Evolutionary conservation across 176 grass and related monocot species (phyloP).

Genomic region (Dendrocalamus sinicus): DNA sequence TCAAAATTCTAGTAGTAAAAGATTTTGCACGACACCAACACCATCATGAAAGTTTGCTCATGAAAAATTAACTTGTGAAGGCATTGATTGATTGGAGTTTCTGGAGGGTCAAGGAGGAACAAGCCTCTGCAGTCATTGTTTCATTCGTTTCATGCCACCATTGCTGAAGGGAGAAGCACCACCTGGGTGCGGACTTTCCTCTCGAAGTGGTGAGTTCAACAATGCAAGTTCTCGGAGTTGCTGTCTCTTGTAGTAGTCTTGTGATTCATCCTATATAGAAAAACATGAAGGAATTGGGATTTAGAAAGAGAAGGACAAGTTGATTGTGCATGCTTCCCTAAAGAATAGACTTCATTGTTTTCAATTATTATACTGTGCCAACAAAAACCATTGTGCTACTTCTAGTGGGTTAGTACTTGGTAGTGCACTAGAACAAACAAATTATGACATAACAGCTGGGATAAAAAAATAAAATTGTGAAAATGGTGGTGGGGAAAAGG

Average conservation of each 20-base stretch:
- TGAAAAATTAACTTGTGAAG: constrained; percentile 64
- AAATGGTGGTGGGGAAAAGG: neutral
- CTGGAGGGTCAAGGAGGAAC: constrained; percentile 46
- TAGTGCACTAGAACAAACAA: constrained; percentile 17
- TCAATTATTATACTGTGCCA: neutral
- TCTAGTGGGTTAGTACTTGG: neutral
- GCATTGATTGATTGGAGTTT: constrained; percentile 39
- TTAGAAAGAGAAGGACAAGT: neutral
- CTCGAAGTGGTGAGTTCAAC: constrained; percentile 66
- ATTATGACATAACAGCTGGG: neutral
- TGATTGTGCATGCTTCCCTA: neutral
- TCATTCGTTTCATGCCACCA: constrained; percentile 67
- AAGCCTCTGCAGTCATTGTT: constrained; percentile 56
- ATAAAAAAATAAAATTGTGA: neutral
- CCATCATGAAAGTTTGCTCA: constrained; percentile 59
- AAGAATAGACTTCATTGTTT: neutral
- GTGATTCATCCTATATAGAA: constrained; percentile 60
- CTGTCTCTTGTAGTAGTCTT: constrained; percentile 71
- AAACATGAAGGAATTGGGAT: neutral
- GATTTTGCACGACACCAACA: constrained; percentile 43
- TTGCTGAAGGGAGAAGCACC: constrained; percentile 66
- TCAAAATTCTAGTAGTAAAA: constrained; percentile 66
- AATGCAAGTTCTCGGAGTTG: constrained; percentile 73
- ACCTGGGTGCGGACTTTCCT: constrained; percentile 59
- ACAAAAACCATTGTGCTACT: neutral